Percentiles rank a stretch among this genome's conserved stretches.
Evolutionary conservation across 805 yeast species (phyloP).

Genomic region (Saccharomyces jurei): DNA sequence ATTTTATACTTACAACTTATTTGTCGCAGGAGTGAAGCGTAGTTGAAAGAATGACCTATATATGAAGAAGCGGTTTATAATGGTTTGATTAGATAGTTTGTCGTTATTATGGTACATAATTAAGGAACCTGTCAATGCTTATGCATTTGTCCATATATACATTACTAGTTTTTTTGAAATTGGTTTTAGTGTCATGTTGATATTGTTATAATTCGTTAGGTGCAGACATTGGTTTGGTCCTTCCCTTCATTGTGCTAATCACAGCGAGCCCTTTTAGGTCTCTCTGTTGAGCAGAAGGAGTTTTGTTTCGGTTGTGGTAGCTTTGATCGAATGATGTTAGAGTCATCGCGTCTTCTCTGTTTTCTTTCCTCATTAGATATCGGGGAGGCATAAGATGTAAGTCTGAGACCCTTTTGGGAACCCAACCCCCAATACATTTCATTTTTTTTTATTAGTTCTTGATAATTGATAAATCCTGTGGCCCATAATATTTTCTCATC

Average conservation of each 20-base stretch:
- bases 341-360: background rate
- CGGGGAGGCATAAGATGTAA: background rate
- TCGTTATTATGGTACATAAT: background rate
- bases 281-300: background rate
- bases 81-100: background rate
- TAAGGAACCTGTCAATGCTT: background rate
- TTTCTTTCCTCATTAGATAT: background rate
- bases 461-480: constrained; percentile 17
- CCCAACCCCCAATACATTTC: constrained; percentile 11
- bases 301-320: background rate
- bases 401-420: background rate
- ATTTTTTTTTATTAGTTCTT: constrained; percentile 16
- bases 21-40: too few species aligned
- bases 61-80: background rate
- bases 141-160: background rate
- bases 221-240: background rate
- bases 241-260: background rate
- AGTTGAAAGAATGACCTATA: too few species aligned
- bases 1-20: too few species aligned
- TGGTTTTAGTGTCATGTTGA: background rate
- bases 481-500: constrained; percentile 21
- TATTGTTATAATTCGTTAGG: background rate
- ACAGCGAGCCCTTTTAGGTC: background rate
- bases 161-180: background rate
- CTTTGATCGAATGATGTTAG: background rate